Conservation (phyloP, 2,329 filamentous ascomycete genomes). For the Alternaria alternata region DNA sequence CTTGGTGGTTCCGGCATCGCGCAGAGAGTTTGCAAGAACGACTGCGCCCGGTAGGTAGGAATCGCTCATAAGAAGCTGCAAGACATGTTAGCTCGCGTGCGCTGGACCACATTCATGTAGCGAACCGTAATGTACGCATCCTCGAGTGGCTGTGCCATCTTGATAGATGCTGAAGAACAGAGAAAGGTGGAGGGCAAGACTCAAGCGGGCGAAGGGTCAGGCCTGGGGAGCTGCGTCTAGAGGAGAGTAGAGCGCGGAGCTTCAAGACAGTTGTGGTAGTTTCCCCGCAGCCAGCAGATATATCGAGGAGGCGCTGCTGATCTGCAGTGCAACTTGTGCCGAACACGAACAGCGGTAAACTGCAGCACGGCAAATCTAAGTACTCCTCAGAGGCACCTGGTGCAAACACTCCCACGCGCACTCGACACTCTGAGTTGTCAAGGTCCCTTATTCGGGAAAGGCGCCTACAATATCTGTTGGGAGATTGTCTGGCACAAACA, state of each 20-base stretch:
- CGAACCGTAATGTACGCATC: conserved; percentile 73
- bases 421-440: conserved; percentile 1
- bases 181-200: conserved; percentile 2
- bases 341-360: conserved; percentile 30
- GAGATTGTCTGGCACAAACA: conserved; percentile 25
- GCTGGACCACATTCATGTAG: conserved; percentile 24
- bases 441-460: background rate
- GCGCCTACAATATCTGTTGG: conserved; percentile 22
- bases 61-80: conserved; percentile 89
- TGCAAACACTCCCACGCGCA: background rate
- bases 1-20: conserved; percentile 86
- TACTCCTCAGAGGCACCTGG: background rate
- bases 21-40: conserved; percentile 91
- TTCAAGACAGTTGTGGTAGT: conserved; percentile 24
- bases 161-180: conserved; percentile 11
- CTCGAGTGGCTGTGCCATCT: conserved; percentile 54
- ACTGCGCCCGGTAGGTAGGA: conserved; percentile 91
- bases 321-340: conserved; percentile 27
- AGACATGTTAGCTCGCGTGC: conserved; percentile 35
- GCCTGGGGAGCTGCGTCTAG: background rate
- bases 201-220: background rate
- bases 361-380: conserved; percentile 25
- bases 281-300: conserved; percentile 38
- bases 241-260: conserved; percentile 10
- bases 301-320: conserved; percentile 34